A percentile compares a stretch with the other conserved stretches of the same genome.
Conservation (phyloP, 805 yeast genomes). For the Kodamaea leandrae region DNA sequence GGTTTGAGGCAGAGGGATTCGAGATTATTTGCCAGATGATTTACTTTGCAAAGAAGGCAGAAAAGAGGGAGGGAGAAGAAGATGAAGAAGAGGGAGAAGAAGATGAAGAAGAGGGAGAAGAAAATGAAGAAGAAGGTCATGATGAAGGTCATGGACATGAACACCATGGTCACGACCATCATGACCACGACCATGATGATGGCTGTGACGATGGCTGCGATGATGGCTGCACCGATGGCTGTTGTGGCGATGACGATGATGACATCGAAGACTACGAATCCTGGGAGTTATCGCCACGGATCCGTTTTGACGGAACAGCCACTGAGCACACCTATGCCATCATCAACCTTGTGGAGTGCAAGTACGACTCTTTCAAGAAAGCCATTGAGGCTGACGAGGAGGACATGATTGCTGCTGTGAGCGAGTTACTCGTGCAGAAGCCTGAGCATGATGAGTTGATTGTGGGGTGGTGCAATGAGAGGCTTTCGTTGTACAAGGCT, state of each 20-base stretch:
- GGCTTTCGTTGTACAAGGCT: slow-evolving; percentile 21
- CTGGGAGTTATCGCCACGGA: slow-evolving; percentile 45
- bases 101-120: slow-evolving; percentile 6
- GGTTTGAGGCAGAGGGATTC: slow-evolving; percentile 51
- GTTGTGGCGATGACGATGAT: slow-evolving; percentile 14
- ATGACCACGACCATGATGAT: slow-evolving; percentile 18
- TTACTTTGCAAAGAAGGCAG: neutral
- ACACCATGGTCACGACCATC: slow-evolving; percentile 11
- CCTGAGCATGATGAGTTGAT: slow-evolving; percentile 14
- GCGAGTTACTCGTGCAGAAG: slow-evolving; percentile 6
- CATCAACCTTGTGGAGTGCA: slow-evolving; percentile 25
- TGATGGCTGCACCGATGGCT: slow-evolving; percentile 16
- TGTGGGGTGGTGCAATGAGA: slow-evolving; percentile 25
- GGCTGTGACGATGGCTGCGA: slow-evolving; percentile 15
- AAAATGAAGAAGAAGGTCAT: slow-evolving; percentile 10
- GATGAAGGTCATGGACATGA: slow-evolving; percentile 10
- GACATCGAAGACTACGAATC: slow-evolving; percentile 27
- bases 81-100: slow-evolving; percentile 3
- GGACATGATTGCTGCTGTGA: slow-evolving; percentile 17
- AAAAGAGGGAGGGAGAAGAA: slow-evolving; percentile 6
- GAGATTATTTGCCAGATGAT: slow-evolving; percentile 31
- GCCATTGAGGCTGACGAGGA: slow-evolving; percentile 20
- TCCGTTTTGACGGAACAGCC: slow-evolving; percentile 43
- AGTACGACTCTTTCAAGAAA: slow-evolving; percentile 25
- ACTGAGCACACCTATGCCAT: slow-evolving; percentile 44